Evolutionary conservation across 495 filamentous ascomycete genomes (phyloP), one percentile per base, ranked within the genome.

Genomic region (Penicillium samsonianum): DNA sequence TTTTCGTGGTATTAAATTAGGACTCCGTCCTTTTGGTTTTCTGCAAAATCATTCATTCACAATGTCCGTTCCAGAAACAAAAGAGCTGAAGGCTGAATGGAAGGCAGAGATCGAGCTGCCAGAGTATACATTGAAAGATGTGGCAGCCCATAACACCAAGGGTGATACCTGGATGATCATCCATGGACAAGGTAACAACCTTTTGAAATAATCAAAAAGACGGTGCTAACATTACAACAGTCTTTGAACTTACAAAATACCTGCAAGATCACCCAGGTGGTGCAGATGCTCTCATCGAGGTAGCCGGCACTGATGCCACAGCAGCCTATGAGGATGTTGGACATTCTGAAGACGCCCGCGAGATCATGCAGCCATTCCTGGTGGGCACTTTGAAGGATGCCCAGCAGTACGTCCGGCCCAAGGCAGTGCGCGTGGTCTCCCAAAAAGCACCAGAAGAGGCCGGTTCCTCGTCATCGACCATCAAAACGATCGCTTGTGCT

Each of bases 191-290:
- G 79, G 82, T 82, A 16, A 31, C 19, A 12, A 14, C 28, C 33
- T 17, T 17, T 17, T 38, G 12, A 28, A 4, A 43, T 1, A 23
- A 17, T 5, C 22, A 14, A 10, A 12, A 57, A n/a, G 22, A 2
- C 12, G 10, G 30, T 46, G 16, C 38, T 58, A 41, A 46, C 50
- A 22, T 10, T 9, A 30, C 22, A 14, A 16, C 45, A 84, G 81
- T 84, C 3, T 83, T 80, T 61, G 63, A 85, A 65, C 69, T 82
- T 38, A 73, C 82, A 8, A 61, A 68, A 23, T 84, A 83, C 55
- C 41, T 78, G 0, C 61, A 77, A 50, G 81, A 84, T 53, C 81
- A 84, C 57, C 83, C 83, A 1, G 83, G 83, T 10, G 83, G 81
- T 4, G 65, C 65, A 12, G 78, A 80, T 0, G 65, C 78, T 9